phyloP scores from a whole-genome alignment of 805 yeast species.

The Candida ortonii region DNA sequence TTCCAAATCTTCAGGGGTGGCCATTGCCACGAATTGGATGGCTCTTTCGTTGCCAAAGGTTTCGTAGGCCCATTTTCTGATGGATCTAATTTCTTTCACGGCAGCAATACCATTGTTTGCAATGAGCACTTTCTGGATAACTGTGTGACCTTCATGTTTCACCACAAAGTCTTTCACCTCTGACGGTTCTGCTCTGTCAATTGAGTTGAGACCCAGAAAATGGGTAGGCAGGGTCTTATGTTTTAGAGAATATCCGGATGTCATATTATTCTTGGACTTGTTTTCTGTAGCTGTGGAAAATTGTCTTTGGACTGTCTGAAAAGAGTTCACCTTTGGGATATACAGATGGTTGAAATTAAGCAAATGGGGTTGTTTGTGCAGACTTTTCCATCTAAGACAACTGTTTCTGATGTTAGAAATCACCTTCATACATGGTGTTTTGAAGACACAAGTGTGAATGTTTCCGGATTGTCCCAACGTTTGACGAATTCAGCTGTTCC shows the following conservation, averaged over 20 bases:
- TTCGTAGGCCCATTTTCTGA: constrained; percentile 98
- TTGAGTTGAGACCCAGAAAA: constrained; percentile 79
- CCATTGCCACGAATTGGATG: constrained; percentile 95
- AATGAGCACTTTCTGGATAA: constrained; percentile 80
- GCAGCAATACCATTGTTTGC: constrained; percentile 99
- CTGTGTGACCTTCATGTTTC: constrained; percentile 91
- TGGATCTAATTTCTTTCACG: constrained; percentile 95
- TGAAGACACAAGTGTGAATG: too few species aligned
- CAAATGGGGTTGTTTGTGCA: too few species aligned
- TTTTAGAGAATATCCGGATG: constrained; percentile 17
- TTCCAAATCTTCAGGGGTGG: constrained; percentile 97
- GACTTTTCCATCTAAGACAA: too few species aligned
- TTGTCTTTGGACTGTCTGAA: too few species aligned
- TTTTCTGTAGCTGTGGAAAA: constrained; percentile 4
- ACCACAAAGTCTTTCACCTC: constrained; percentile 80
- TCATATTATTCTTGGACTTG: constrained; percentile 16
- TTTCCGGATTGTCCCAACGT: too few species aligned
- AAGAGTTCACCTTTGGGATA: too few species aligned
- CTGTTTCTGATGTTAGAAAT: too few species aligned
- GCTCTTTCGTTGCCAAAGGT: constrained; percentile 96
- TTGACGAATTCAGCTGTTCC: too few species aligned
- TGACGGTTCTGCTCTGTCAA: constrained; percentile 74
- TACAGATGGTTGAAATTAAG: too few species aligned
- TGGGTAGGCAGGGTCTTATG: constrained; percentile 55
- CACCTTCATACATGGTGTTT: too few species aligned